Percentiles rank a stretch among this genome's conserved stretches.
phyloP scores from a whole-genome alignment of 2,329 filamentous ascomycete species.

The Cordyceps cicadae region DNA sequence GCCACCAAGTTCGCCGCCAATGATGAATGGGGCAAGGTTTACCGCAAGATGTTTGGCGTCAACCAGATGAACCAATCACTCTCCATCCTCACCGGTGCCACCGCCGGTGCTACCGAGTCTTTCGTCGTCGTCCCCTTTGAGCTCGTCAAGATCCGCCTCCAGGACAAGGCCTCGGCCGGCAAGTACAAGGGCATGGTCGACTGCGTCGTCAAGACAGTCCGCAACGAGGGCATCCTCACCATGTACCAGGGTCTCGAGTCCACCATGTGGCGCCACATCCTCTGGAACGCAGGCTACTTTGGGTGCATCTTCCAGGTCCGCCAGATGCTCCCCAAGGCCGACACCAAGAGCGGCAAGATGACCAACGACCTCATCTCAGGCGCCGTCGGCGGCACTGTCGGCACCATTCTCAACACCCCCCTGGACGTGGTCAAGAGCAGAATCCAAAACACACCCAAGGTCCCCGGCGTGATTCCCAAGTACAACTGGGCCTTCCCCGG shows the following conservation, averaged over 20 bases:
- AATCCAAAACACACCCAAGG: constrained; percentile 87
- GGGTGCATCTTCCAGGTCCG: constrained; percentile 98
- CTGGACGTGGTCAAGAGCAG: constrained; percentile 97
- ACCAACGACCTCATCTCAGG: constrained; percentile 83
- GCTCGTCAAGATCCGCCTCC: constrained; percentile 94
- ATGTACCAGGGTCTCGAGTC: constrained; percentile 96
- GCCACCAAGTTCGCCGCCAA: constrained; percentile 99
- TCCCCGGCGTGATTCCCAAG: constrained; percentile 75
- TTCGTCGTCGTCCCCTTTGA: constrained; percentile 98
- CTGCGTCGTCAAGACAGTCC: constrained; percentile 72
- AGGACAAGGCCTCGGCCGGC: constrained; percentile 86
- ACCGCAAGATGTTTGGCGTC: constrained; percentile 76
- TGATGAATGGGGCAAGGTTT: constrained; percentile 95
- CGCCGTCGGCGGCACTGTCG: constrained; percentile 74
- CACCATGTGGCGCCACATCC: constrained; percentile 86
- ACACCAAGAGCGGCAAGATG: constrained; percentile 73
- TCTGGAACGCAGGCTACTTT: constrained; percentile 94
- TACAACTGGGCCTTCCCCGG: constrained; percentile 98
- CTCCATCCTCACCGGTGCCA: constrained; percentile 86
- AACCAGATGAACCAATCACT: constrained; percentile 85
- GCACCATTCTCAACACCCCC: constrained; percentile 89
- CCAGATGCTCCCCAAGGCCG: constrained; percentile 69
- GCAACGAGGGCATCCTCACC: constrained; percentile 73
- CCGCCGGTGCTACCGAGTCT: constrained; percentile 88
- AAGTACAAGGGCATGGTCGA: constrained; percentile 81